Percentiles rank a stretch among this genome's conserved stretches.
phyloP scores from a whole-genome alignment of 2,329 filamentous ascomycete genomes.

The Penicillium sp. region DNA sequence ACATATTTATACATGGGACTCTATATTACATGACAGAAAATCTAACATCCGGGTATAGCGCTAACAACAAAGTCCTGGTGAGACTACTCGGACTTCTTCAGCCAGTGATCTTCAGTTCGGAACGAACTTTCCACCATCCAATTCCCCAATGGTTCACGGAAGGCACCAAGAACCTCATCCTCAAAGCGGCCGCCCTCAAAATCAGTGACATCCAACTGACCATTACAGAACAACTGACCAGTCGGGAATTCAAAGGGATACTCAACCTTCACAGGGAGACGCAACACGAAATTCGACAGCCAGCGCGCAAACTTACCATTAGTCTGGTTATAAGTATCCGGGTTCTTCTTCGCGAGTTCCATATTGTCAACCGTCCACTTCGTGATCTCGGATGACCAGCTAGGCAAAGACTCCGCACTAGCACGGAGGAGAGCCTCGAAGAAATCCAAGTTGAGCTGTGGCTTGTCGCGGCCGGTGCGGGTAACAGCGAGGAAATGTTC shows the following conservation, averaged over 20 bases:
- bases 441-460: constrained; percentile 20
- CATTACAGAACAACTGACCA: constrained; percentile 26
- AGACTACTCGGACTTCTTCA: constrained; percentile 3
- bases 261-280: constrained; percentile 28
- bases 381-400: constrained; percentile 36
- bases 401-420: constrained; percentile 39
- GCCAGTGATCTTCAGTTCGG: constrained; percentile 11
- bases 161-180: constrained; percentile 26
- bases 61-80: neutral
- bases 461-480: constrained; percentile 22
- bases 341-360: constrained; percentile 1
- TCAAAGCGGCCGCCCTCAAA: constrained; percentile 25
- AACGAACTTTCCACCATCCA: constrained; percentile 29
- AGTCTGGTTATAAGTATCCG: constrained; percentile 2
- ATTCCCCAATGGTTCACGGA: constrained; percentile 12
- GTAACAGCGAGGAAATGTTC: constrained; percentile 37
- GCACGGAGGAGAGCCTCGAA: constrained; percentile 38
- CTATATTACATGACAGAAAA: neutral
- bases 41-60: constrained; percentile 5
- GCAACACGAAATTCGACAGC: constrained; percentile 37
- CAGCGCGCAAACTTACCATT: constrained; percentile 32
- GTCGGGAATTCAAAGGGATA: constrained; percentile 13
- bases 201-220: constrained; percentile 22
- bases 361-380: constrained; percentile 35
- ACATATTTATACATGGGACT: neutral